Percentiles rank a stretch among this genome's conserved stretches.
Evolutionary conservation across 805 yeast species (phyloP).

Genomic region (Ogataea kodamae): DNA sequence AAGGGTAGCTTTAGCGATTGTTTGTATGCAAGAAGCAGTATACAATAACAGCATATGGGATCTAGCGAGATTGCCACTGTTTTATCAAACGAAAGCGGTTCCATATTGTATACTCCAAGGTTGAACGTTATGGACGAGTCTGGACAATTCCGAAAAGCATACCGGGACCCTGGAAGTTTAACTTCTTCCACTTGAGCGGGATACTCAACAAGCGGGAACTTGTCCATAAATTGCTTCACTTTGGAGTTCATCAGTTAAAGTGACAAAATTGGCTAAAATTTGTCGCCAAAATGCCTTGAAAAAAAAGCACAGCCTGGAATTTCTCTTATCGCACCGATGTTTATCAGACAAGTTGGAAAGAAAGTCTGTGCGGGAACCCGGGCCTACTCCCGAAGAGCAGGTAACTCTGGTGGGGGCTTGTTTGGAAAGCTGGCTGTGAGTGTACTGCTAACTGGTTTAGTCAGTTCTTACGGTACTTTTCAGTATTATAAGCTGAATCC

Average conservation of each 20-base stretch:
- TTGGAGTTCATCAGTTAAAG: conserved; percentile 36
- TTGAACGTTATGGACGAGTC: conserved; percentile 34
- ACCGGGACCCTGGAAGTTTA: conserved; percentile 1
- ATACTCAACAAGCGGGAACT: conserved; percentile 47
- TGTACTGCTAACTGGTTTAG: conserved; percentile 4
- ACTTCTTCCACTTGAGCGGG: conserved; percentile 33
- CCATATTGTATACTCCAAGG: conserved; percentile 52
- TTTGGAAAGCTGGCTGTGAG: conserved; percentile 1
- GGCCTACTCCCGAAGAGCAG: not conserved
- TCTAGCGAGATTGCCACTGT: conserved; percentile 47
- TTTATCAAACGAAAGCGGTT: conserved; percentile 29
- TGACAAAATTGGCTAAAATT: not conserved
- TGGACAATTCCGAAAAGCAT: conserved; percentile 4
- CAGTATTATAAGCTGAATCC: conserved; percentile 11
- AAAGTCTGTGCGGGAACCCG: not conserved
- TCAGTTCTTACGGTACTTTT: conserved; percentile 7
- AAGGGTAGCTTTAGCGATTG: conserved; percentile 43
- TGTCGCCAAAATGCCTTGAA: no score
- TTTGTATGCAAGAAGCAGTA: conserved; percentile 45
- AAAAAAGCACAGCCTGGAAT: conserved; percentile 5
- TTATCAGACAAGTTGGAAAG: conserved; percentile 3
- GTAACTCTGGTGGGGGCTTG: not conserved
- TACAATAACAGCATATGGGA: conserved; percentile 50
- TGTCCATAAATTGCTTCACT: conserved; percentile 43
- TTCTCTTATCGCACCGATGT: conserved; percentile 6